Evolutionary conservation across 2,329 filamentous ascomycete genomes (phyloP).

Genomic region (Dactylonectria estremocensis): DNA sequence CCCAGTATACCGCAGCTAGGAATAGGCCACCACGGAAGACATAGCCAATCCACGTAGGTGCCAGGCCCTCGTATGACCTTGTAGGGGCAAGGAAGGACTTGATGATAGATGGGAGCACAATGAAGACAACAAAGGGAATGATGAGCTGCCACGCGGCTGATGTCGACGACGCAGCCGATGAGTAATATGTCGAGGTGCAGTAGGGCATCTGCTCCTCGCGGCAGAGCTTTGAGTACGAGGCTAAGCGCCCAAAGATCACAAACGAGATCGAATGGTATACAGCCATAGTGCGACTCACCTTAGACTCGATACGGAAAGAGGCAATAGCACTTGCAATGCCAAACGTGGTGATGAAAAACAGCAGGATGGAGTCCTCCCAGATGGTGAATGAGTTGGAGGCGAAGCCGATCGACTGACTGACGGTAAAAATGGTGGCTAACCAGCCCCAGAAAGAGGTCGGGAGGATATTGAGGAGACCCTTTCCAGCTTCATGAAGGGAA

Average conservation of each 20-base stretch:
- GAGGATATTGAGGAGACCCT: conserved; percentile 67
- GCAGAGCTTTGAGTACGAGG: conserved; percentile 92
- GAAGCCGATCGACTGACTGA: conserved; percentile 93
- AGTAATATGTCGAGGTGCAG: conserved; percentile 96
- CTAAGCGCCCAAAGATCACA: conserved; percentile 81
- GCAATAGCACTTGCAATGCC: conserved; percentile 81
- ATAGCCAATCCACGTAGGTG: conserved; percentile 86
- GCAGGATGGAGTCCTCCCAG: conserved; percentile 95
- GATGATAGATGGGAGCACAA: conserved; percentile 81
- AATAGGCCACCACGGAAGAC: conserved; percentile 84
- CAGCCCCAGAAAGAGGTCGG: conserved; percentile 91
- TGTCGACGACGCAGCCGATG: conserved; percentile 91
- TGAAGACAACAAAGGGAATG: conserved; percentile 82
- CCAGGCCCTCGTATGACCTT: conserved; percentile 88
- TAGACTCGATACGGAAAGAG: conserved; percentile 79
- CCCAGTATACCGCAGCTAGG: conserved; percentile 87
- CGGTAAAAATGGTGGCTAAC: conserved; percentile 83
- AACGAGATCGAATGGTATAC: conserved; percentile 91
- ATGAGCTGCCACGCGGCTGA: conserved; percentile 91
- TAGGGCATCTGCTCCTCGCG: conserved; percentile 99
- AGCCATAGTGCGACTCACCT: conserved; percentile 80
- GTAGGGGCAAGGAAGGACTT: conserved; percentile 87
- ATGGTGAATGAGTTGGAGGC: conserved; percentile 99
- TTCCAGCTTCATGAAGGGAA: conserved; percentile 61
- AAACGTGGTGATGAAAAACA: conserved; percentile 93